These are phyloP conservation scores for Cupressus sempervirens DNA, from an alignment of 75 land plant species.

Conservation along the genomic window DNA sequence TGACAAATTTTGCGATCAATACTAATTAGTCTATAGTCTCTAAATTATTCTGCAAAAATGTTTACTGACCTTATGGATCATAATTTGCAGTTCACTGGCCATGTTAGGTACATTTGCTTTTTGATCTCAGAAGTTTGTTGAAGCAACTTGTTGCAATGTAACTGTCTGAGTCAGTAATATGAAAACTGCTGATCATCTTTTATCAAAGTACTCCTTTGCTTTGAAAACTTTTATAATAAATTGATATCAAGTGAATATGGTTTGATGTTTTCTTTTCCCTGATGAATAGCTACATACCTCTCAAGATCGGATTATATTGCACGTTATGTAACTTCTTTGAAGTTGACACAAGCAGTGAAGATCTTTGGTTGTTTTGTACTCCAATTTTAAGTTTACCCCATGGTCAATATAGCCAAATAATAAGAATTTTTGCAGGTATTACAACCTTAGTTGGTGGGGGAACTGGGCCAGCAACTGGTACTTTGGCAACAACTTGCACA, in stretches of 20 bases:
- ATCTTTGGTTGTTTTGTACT: background rate
- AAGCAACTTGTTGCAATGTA: background rate
- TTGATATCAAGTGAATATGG: background rate
- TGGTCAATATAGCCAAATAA: background rate
- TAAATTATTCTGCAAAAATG: background rate
- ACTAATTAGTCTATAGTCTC: background rate
- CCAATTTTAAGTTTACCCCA: background rate
- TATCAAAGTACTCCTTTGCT: background rate
- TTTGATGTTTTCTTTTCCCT: background rate
- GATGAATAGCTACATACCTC: background rate
- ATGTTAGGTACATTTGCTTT: background rate
- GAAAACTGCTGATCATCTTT: background rate
- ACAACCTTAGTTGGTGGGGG: constrained; percentile 97
- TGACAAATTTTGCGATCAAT: background rate
- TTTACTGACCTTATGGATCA: background rate
- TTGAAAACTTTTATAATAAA: background rate
- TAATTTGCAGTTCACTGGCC: background rate
- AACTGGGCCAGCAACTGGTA: constrained; percentile 95
- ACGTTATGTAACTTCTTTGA: background rate
- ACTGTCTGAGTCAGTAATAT: background rate
- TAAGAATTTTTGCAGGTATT: constrained; percentile 40
- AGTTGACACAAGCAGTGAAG: background rate
- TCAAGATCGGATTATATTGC: background rate
- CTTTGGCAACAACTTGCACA: constrained; percentile 97
- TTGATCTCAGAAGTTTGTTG: background rate